Evolutionary conservation across 192 early-diverging fungal genomes (phyloP).

Genomic region (Cladochytrium replicatum): DNA sequence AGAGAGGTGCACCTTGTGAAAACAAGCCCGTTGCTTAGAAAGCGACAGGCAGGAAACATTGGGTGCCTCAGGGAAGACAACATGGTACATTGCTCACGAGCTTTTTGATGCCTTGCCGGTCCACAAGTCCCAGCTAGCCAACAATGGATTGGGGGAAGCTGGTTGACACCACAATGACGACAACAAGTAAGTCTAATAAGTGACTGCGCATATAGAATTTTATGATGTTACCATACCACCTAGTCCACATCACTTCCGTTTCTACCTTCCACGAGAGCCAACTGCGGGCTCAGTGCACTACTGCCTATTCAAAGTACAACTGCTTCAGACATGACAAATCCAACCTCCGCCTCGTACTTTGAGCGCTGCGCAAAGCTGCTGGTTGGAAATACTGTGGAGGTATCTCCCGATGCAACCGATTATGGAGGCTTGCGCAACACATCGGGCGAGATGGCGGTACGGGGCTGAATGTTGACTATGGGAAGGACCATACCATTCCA

Average conservation of each 20-base stretch:
- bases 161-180: too few relatives aligned
- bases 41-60: constrained; percentile 20
- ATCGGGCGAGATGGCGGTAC: constrained; percentile 60
- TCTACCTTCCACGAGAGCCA: constrained; percentile 51
- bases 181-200: too few relatives aligned
- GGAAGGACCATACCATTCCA: constrained; percentile 60
- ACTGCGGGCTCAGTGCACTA: constrained; percentile 43
- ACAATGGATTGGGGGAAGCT: constrained; percentile 84
- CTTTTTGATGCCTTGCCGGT: constrained; percentile 96
- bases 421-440: constrained; percentile 49
- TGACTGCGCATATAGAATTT: too few relatives aligned
- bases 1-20: constrained; percentile 71
- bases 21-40: constrained; percentile 63
- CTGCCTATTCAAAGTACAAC: too few relatives aligned
- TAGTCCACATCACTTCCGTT: constrained; percentile 65
- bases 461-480: constrained; percentile 84
- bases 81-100: constrained; percentile 83
- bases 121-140: constrained; percentile 70
- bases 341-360: too few relatives aligned
- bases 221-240: too few relatives aligned
- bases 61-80: constrained; percentile 16
- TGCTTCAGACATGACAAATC: too few relatives aligned
- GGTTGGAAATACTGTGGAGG: constrained; percentile 69
- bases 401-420: constrained; percentile 82
- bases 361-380: constrained; percentile 36